Evolutionary conservation across 345 rosid species (phyloP), one percentile per base, ranked within the genome.

Genomic region (Iberis pinnata): DNA sequence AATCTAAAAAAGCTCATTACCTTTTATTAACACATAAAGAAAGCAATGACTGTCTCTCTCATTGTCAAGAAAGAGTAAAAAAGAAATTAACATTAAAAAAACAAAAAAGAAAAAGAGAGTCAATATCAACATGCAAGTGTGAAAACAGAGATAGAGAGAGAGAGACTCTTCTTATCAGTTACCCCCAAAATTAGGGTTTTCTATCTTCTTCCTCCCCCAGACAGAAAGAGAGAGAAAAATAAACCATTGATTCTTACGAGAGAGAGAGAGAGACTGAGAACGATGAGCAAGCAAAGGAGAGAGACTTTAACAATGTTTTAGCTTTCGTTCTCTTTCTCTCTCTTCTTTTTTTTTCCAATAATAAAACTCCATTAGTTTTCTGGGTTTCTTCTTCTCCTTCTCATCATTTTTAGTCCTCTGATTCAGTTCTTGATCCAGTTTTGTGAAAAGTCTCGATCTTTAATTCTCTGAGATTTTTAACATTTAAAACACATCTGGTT

Each of bases 261-360:
- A 41, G 56, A 54, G 50, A 75, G 19, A 54, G 94, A 80, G 77
- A 70, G 94, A 67, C 76, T 74, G 89, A 85, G 95, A 85, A 85
- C 73, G 82, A 78, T 66, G 86, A 57, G 89, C 81, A 66, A 32
- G 49, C 4, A 11, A 62, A 42, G 50, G 38, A 51, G 35, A 52
- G 79, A 80, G 86, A 76, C 8, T 9, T 9, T 9, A 32, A 32
- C 4, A 32, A 32, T n/a, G 11, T 32, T 1, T 2, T 9, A 32
- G 37, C n/a, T 32, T 32, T 68, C 81, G 83, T 84, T 68, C 72
- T 68, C 72, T 20, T 68, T 68, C 72, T 68, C 72, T 68, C 72
- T 68, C 67, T 43, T 60, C 57, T 43, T 31, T 33, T 59, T 25
- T 5, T n/a, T n/a, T n/a, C n/a, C n/a, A n/a, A n/a, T n/a, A n/a